Evolutionary conservation across 2,329 filamentous ascomycete species (phyloP), one percentile per base, ranked within the genome.

Genomic region (Diatrype stigma): DNA sequence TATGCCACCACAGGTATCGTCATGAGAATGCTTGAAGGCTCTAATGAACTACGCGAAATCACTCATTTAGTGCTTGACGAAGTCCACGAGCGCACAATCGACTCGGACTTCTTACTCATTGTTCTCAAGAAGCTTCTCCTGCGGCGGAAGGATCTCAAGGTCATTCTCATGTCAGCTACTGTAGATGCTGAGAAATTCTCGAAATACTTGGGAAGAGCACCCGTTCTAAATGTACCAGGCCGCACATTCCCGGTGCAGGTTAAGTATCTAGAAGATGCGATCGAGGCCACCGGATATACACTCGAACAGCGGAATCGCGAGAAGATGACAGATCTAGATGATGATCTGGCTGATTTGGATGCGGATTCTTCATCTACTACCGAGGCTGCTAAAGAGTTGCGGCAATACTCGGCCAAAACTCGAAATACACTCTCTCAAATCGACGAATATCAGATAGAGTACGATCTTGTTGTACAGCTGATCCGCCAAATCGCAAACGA

Each of bases 21-120:
- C n/a, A 89, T 99, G 77, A 85, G 94, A 26, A 97, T 99, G 93
- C 78, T 99, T 14, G 94, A 99, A 68, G 86, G 87, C 8, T 89
- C 90, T 0, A 88, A 90, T 56, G 88, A 95, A 50, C 80, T 99
- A 42, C 81, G 84, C 51, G 93, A 96, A 56, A 86, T 99, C 48
- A 96, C 93, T 0, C 94, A 97, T 71, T 74, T 99, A 53, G 85
- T 99, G 44, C 84, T 99, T n/a, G 94, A 99, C 64, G 94, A 99
- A 70, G 93, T 97, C 2, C 94, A 99, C 65, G 94, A 99, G 68
- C 85, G 93, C 55, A 89, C 90, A 12, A 97, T 99, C 60, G 94
- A 99, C 66, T 96, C 92, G 51, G 94, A 99, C 67, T 96, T 99
- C 67, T 76, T 99, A 32, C 78, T 99, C 16, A 94, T 99, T 59